Evolutionary conservation across 805 yeast species (phyloP).

Genomic region (Kluyveromyces lactis): DNA sequence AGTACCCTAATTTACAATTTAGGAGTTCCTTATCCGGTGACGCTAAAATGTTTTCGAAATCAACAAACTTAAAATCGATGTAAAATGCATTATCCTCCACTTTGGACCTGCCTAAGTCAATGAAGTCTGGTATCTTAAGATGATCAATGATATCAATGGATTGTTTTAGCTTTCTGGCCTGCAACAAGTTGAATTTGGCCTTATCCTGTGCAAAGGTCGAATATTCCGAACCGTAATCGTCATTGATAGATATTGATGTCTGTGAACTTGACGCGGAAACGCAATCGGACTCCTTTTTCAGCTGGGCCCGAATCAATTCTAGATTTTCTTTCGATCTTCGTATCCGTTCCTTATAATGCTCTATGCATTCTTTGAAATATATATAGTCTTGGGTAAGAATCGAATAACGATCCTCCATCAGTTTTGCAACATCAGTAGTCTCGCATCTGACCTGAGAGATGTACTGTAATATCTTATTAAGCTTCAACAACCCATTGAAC

Average conservation of each 20-base stretch:
- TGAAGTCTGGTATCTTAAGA: conserved; percentile 6
- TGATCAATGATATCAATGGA: conserved; percentile 7
- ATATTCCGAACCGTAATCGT: conserved; percentile 21
- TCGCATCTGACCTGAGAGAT: conserved; percentile 17
- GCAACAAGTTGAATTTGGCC: conserved; percentile 10
- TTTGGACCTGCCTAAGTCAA: conserved; percentile 4
- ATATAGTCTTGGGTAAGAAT: neutral
- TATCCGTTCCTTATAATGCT: neutral
- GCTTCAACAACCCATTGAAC: conserved; percentile 20
- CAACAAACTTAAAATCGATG: conserved; percentile 9
- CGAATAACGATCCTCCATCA: conserved; percentile 8
- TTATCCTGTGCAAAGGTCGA: conserved; percentile 16
- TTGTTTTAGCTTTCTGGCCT: conserved; percentile 14
- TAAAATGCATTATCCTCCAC: conserved; percentile 2
- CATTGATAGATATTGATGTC: conserved; percentile 7
- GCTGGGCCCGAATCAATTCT: neutral
- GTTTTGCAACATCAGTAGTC: conserved; percentile 8
- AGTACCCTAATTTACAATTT: conserved; percentile 23
- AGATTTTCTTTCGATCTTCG: neutral
- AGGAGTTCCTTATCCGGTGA: conserved; percentile 7
- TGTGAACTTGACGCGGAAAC: neutral
- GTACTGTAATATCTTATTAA: conserved; percentile 25
- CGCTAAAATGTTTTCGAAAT: conserved; percentile 7
- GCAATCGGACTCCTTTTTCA: neutral
- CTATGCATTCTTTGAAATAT: conserved; percentile 6